phyloP scores from a whole-genome alignment of 805 yeast species.

The Metschnikowia reukaufii region DNA sequence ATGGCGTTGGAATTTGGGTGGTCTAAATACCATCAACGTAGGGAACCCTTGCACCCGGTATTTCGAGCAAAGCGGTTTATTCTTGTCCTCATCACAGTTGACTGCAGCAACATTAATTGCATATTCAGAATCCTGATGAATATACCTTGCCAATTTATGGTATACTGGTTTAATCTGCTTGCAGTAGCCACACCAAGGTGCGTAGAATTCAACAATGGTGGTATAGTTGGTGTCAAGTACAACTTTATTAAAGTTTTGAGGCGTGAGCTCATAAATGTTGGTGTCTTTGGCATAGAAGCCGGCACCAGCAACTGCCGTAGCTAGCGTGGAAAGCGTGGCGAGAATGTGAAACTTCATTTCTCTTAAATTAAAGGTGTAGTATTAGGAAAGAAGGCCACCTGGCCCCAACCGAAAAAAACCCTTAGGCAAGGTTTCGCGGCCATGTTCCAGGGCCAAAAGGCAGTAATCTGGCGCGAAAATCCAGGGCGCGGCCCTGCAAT shows the following conservation, averaged over 20 bases:
- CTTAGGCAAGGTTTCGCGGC: background rate
- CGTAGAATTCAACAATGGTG: constrained; percentile 83
- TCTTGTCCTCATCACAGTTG: constrained; percentile 73
- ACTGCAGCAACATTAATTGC: constrained; percentile 73
- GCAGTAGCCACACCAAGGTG: constrained; percentile 99
- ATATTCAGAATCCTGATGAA: constrained; percentile 48
- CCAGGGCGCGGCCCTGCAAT: too few species aligned
- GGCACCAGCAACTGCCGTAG: constrained; percentile 13
- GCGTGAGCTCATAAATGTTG: constrained; percentile 56
- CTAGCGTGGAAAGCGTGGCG: background rate
- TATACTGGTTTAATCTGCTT: constrained; percentile 64
- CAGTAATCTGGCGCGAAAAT: too few species aligned
- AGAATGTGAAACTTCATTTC: constrained; percentile 6
- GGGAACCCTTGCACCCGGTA: constrained; percentile 79
- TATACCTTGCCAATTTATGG: constrained; percentile 59
- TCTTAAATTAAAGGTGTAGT: too few species aligned
- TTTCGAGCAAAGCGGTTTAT: constrained; percentile 66
- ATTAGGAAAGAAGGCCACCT: background rate
- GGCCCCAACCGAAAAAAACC: background rate
- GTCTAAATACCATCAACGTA: constrained; percentile 76
- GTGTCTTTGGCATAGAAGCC: constrained; percentile 40
- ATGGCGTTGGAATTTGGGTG: constrained; percentile 58
- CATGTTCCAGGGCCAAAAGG: too few species aligned
- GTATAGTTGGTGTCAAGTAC: constrained; percentile 73
- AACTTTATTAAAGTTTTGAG: constrained; percentile 62